Evolutionary conservation across 1,284 basidiomycete species (phyloP).

Genomic region (Cryptococcus jaspeensis): DNA sequence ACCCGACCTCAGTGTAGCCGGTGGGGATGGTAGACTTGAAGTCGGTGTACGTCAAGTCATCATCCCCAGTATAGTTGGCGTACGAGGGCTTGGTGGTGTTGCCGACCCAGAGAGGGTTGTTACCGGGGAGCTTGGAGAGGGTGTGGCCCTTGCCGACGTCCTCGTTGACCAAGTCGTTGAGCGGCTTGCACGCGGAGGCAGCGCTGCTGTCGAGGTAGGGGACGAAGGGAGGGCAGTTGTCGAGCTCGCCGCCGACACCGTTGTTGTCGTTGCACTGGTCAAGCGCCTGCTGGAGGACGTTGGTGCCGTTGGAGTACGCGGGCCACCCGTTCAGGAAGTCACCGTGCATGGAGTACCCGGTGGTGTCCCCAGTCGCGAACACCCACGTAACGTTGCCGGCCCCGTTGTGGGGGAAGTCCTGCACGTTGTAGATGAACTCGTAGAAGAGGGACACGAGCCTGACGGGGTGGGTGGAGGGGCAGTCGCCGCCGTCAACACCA

Average conservation of each 20-base stretch:
- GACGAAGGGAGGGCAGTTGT: slow-evolving; percentile 44
- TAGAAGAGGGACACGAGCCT: slow-evolving; percentile 43
- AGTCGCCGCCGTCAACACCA: slow-evolving; percentile 50
- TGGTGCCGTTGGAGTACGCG: slow-evolving; percentile 34
- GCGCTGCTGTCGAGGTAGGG: slow-evolving; percentile 39
- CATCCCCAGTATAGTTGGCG: slow-evolving; percentile 28
- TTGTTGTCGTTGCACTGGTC: slow-evolving; percentile 43
- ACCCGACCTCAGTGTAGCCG: slow-evolving; percentile 39
- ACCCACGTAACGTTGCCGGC: slow-evolving; percentile 37
- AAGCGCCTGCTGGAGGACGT: slow-evolving; percentile 45
- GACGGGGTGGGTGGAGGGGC: slow-evolving; percentile 44
- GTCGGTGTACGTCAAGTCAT: slow-evolving; percentile 21
- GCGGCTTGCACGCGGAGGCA: slow-evolving; percentile 37
- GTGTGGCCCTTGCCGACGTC: slow-evolving; percentile 39
- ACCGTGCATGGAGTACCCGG: slow-evolving; percentile 49
- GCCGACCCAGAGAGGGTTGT: slow-evolving; percentile 48
- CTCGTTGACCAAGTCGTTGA: slow-evolving; percentile 45
- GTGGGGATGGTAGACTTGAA: slow-evolving; percentile 34
- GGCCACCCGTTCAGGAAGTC: slow-evolving; percentile 52
- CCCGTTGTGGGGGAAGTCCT: slow-evolving; percentile 39
- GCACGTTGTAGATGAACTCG: slow-evolving; percentile 42
- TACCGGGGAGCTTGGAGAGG: slow-evolving; percentile 42
- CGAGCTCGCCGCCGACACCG: slow-evolving; percentile 43
- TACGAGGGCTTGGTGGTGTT: slow-evolving; percentile 29
- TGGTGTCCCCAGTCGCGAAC: slow-evolving; percentile 49